Conservation (phyloP, 73 alveolate genomes). For the Tetrahymena elliotti region DNA sequence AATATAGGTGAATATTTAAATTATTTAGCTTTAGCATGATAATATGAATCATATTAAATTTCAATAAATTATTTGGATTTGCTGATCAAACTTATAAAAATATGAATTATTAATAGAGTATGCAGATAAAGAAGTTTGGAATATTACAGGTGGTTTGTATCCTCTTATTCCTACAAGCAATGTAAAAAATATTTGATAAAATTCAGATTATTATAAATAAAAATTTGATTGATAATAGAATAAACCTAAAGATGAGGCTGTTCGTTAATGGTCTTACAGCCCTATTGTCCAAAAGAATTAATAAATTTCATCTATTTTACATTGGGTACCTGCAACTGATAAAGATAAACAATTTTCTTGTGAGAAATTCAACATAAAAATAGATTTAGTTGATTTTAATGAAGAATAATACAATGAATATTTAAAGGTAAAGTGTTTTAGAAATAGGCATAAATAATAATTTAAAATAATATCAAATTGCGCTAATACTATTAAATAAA, state of each 20-base stretch:
- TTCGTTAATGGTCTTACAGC: constrained; percentile 11
- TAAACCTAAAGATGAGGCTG: constrained; percentile 1
- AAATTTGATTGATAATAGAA: neutral
- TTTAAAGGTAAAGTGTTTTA: neutral
- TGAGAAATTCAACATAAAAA: constrained; percentile 28
- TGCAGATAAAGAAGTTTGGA: constrained; percentile 31
- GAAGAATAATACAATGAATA: neutral
- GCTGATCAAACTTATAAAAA: neutral
- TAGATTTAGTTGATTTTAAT: constrained; percentile 11
- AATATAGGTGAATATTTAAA: neutral
- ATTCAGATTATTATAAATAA: neutral
- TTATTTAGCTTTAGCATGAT: too few relatives aligned
- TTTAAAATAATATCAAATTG: neutral
- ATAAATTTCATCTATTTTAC: neutral
- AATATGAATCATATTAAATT: neutral
- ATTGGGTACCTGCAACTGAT: constrained; percentile 36
- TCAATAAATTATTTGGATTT: neutral
- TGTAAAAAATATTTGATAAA: neutral
- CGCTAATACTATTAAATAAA: neutral
- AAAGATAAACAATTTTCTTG: constrained; percentile 18
- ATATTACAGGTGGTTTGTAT: constrained; percentile 32
- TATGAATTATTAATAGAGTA: neutral
- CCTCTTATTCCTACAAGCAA: constrained; percentile 3
- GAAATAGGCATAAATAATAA: too few relatives aligned
- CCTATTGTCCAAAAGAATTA: constrained; percentile 1